Conservation (phyloP, 345 rosid genomes). For the Euphorbia lathyris region DNA sequence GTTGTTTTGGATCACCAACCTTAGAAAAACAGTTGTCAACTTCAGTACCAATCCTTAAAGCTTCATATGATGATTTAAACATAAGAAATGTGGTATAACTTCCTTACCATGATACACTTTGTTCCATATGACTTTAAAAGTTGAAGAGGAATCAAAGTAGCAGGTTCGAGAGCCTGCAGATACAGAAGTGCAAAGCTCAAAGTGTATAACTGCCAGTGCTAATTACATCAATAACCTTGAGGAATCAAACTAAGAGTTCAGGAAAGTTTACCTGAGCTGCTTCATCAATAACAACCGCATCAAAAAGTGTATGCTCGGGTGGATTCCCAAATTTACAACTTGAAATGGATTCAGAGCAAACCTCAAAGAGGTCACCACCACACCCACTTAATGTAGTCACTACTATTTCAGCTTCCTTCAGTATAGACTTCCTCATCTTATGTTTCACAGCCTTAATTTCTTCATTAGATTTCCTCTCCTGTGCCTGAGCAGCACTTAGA, state of each 20-base stretch:
- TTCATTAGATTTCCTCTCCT: constrained; percentile 67
- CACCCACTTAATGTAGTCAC: constrained; percentile 93
- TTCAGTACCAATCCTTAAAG: constrained; percentile 11
- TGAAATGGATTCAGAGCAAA: constrained; percentile 80
- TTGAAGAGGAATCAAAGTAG: constrained; percentile 93
- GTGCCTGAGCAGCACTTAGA: constrained; percentile 76
- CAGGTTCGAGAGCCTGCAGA: constrained; percentile 95
- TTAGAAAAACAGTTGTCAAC: constrained; percentile 22
- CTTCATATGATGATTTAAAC: background rate
- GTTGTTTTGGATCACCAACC: constrained; percentile 99
- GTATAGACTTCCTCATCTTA: constrained; percentile 72
- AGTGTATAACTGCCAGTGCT: constrained; percentile 3
- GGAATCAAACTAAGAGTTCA: constrained; percentile 22
- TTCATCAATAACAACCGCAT: constrained; percentile 94
- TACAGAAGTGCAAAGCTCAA: constrained; percentile 23
- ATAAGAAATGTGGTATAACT: background rate
- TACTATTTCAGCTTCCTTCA: constrained; percentile 94
- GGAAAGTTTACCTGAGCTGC: constrained; percentile 77
- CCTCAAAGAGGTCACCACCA: constrained; percentile 94
- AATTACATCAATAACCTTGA: constrained; percentile 19
- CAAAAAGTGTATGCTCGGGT: constrained; percentile 77
- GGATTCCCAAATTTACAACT: constrained; percentile 64
- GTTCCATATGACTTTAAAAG: constrained; percentile 85
- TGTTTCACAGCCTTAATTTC: constrained; percentile 63
- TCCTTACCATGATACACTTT: constrained; percentile 81